Conservation (phyloP, 345 rosid genomes). For the Brassica napus region Da-Ae NC_063435.1:28360001-28360500, state of each 20-base stretch:
- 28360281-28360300: neutral
- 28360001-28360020: neutral
- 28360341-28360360: neutral
- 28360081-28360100: neutral
- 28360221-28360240: neutral
- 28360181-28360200: neutral
- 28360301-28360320: neutral
- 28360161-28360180: neutral
- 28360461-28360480: neutral
- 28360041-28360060: neutral
- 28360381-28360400: neutral
- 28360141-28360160: no score
- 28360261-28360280: neutral
- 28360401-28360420: constrained; percentile 3
- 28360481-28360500: neutral
- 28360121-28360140: no score
- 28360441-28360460: neutral
- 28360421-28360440: neutral
- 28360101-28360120: neutral
- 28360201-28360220: neutral
- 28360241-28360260: neutral
- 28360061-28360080: neutral
- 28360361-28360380: neutral
- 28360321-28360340: neutral
- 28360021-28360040: neutral